Base-by-base conservation (phyloP, 768 basidiomycete species). In the Hirschioporus abietinus region DNA sequence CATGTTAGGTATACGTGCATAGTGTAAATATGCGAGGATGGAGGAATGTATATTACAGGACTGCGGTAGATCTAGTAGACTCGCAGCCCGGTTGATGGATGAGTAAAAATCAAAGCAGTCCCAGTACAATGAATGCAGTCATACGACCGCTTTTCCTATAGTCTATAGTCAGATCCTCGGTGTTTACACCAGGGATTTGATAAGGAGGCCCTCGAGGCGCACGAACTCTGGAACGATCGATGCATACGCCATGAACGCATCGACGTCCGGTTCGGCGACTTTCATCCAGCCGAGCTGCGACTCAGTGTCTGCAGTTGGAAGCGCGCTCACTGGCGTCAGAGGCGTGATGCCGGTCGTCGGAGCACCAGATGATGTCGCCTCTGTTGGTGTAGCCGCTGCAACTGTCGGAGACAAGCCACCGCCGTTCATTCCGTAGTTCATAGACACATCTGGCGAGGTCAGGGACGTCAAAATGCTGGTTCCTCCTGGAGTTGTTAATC, bases 211-310 rank as follows among this genome's bases (percentile, higher is more conserved):
- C 77, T 95, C 93, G 70, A 95, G 76, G 58, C 93, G 80, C 78
- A 85, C 87, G 75, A 87, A 94, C 77, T 95, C 93, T 27, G 91
- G 90, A 20, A 94, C 89, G 73, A 93, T 90, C 36, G 91, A 86
- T 23, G 92, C 91, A 74, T 95, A 95, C 0, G 89, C 85, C 86
- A 92, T 84, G 76, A 93, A 93, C 65, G 92, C 88, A 75, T 95
- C 93, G 64, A 86, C 78, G 73, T 95, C 93, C 17, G 92, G 86
- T 67, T 93, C 91, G 0, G 93, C 92, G 7, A 94, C 88, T 76
- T 92, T 93, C 35, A 86, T 88, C 61, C 93, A 76, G 18, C 93
- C 93, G 35, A 89, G 79, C 76, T 91, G 90, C 35, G 85, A 81
- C 77, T 93, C 92, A 18, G 82, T 79, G 68, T 93, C 91, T 1